A percentile compares a stretch with the other conserved stretches of the same genome.
Evolutionary conservation across 2,329 filamentous ascomycete genomes (phyloP).

Genomic region (Rachicladosporium sp.): DNA sequence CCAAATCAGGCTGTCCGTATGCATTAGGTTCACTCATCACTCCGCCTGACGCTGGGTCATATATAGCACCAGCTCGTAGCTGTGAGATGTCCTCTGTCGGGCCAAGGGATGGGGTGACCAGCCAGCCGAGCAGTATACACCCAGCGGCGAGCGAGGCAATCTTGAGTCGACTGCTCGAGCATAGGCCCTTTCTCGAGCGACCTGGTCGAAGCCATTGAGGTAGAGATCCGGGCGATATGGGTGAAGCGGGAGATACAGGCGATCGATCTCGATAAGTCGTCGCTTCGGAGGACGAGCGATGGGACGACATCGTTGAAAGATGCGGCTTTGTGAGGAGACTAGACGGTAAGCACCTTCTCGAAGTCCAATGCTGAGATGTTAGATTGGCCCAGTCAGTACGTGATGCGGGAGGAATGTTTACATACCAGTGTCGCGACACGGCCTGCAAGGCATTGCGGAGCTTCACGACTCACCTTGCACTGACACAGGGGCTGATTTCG

Average conservation of each 20-base stretch:
- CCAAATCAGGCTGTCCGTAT: slow-evolving; percentile 7
- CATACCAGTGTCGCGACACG: slow-evolving; percentile 4
- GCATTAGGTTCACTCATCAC: slow-evolving; percentile 15
- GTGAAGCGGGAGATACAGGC: slow-evolving; percentile 13
- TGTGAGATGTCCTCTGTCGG: slow-evolving; percentile 4
- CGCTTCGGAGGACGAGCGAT: slow-evolving; percentile 10
- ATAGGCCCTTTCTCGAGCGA: slow-evolving; percentile 3
- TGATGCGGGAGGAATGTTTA: slow-evolving; percentile 1
- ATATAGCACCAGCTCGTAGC: slow-evolving; percentile 1
- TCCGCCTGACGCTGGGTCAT: slow-evolving; percentile 10
- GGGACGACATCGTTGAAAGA: slow-evolving; percentile 11
- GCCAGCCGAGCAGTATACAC: slow-evolving; percentile 21
- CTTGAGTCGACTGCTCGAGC: slow-evolving; percentile 13
- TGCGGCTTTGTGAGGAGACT: too few species aligned
- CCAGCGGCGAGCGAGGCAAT: slow-evolving; percentile 12
- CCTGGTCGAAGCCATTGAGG: slow-evolving; percentile 18
- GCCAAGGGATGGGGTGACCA: slow-evolving; percentile 17
- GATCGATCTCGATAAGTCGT: slow-evolving; percentile 14
- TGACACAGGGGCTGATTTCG: neutral
- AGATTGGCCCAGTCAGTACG: neutral
- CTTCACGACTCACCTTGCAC: neutral
- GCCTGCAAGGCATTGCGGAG: slow-evolving; percentile 3
- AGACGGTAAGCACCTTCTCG: too few species aligned
- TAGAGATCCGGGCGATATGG: slow-evolving; percentile 13
- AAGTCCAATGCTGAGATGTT: too few species aligned